Percentiles rank a stretch among this genome's conserved stretches.
Evolutionary conservation across 2,329 filamentous ascomycete species (phyloP).

Genomic region (Trichoderma sp.): DNA sequence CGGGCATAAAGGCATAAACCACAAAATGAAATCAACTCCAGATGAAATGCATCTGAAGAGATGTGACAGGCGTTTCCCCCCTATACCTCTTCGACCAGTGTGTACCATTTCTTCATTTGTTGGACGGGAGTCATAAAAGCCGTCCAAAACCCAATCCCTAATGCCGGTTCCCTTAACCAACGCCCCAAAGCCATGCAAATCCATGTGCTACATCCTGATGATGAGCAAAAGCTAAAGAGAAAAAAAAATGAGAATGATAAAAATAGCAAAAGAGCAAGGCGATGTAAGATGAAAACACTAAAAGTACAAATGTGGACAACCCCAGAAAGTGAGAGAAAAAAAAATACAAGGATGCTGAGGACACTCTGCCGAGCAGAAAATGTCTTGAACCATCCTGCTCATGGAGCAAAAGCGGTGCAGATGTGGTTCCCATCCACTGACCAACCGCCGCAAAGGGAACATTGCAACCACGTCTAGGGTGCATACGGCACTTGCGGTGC

Average conservation of each 20-base stretch:
- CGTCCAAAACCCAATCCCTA: conserved; percentile 10
- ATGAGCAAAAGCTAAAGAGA: not conserved
- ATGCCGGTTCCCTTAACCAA: conserved; percentile 27
- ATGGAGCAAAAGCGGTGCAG: not conserved
- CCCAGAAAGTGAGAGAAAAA: conserved; percentile 20
- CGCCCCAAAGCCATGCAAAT: conserved; percentile 33
- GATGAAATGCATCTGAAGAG: conserved; percentile 23
- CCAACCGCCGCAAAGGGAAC: conserved; percentile 18
- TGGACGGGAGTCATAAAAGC: not conserved
- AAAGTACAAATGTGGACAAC: not conserved
- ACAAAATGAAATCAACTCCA: conserved; percentile 17
- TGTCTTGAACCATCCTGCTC: not conserved
- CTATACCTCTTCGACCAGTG: not conserved
- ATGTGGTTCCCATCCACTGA: conserved; percentile 5
- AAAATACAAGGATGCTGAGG: conserved; percentile 13
- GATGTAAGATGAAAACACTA: conserved; percentile 12
- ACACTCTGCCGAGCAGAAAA: not conserved
- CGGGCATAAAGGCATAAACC: not conserved
- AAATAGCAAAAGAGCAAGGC: conserved; percentile 6
- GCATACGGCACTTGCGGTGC: conserved; percentile 36
- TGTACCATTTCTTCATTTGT: not conserved
- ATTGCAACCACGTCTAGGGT: conserved; percentile 34
- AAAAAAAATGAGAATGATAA: not conserved
- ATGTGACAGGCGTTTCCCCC: conserved; percentile 5
- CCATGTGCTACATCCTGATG: conserved; percentile 28